phyloP scores from a whole-genome alignment of 2,329 filamentous ascomycete species.

The Dothidotthia symphoricarpi region DNA sequence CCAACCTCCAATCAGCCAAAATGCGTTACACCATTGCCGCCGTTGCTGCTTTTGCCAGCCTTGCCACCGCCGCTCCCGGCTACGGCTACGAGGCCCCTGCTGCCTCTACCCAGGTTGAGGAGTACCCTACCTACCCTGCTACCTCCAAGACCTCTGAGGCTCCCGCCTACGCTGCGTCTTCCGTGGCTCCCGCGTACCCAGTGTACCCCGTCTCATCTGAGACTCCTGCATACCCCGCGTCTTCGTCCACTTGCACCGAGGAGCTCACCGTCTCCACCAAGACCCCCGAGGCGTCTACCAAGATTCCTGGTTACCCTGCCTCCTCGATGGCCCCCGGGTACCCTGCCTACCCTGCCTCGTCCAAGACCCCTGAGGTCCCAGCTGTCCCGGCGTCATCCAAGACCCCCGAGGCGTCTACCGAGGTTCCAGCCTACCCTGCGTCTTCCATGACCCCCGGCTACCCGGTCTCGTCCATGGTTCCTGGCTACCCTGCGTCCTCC shows the following conservation, averaged over 20 bases:
- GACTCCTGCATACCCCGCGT: conserved; percentile 2
- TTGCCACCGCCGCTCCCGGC: conserved; percentile 33
- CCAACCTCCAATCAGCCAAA: conserved; percentile 38
- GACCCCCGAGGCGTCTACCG: conserved; percentile 1
- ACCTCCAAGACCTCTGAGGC: conserved; percentile 5
- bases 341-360: conserved; percentile 1
- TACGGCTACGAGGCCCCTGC: conserved; percentile 26
- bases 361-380: background rate
- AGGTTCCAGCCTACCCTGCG: conserved; percentile 4
- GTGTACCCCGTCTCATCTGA: background rate
- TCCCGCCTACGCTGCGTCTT: conserved; percentile 1
- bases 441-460: conserved; percentile 9
- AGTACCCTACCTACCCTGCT: conserved; percentile 7
- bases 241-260: too few relatives aligned
- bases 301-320: conserved; percentile 3
- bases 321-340: conserved; percentile 2
- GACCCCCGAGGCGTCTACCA: conserved; percentile 5
- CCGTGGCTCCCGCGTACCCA: background rate
- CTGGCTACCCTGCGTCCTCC: conserved; percentile 6
- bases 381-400: conserved; percentile 6
- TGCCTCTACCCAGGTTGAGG: conserved; percentile 8
- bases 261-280: conserved; percentile 5
- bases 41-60: conserved; percentile 33
- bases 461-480: conserved; percentile 4
- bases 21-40: conserved; percentile 41